Base-by-base conservation (phyloP, 176 grass and related monocot genomes). In the Eragrostis nindensis region DNA sequence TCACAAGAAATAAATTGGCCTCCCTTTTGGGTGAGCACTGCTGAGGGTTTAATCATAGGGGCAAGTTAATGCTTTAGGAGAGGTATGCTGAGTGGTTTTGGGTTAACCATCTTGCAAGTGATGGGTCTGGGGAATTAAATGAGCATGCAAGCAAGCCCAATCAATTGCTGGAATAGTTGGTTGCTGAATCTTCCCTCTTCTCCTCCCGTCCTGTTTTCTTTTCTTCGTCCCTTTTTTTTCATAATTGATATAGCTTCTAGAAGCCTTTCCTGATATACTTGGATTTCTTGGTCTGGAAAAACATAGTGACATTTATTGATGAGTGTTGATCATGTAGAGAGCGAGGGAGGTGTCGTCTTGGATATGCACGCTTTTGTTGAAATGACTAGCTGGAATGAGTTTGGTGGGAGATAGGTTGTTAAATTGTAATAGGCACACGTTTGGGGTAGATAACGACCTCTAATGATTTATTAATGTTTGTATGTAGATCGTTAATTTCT, bases 111-210 rank as follows among this genome's bases (percentile, higher is more conserved):
- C 26, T 83, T 36, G 61, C 68, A 84, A 70, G 72, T 70, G 77
- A 71, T 71, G 11, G 38, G 19, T 32, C 29, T 43, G 5, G 32
- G 7, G 59, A 78, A 82, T 67, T 86, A 2, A 84, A 82, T 82
- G 66, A 19, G 57, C 41, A 11, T 14, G 66, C 82, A 85, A 70
- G 63, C 38, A 56, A 77, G 12, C 77, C 22, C 66, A 85, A 85
- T 89, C 72, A 89, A 86, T 82, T 65, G 73, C 87, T 73, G 83
- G n/a, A 60, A 89, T 42, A 45, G 59, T 78, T 89, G 78, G 83
- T 77, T 84, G 86, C 46, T 32, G 13, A 63, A 63, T 7, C 14
- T 24, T 24, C 29, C 4, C n/a, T 6, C 48, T 62, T 8, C 7
- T 30, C 40, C 27, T 62, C 47, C 36, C 16, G 47, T 57, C 62